Conservation (phyloP, 2,329 filamentous ascomycete genomes). For the Aureobasidium sp. region DNA sequence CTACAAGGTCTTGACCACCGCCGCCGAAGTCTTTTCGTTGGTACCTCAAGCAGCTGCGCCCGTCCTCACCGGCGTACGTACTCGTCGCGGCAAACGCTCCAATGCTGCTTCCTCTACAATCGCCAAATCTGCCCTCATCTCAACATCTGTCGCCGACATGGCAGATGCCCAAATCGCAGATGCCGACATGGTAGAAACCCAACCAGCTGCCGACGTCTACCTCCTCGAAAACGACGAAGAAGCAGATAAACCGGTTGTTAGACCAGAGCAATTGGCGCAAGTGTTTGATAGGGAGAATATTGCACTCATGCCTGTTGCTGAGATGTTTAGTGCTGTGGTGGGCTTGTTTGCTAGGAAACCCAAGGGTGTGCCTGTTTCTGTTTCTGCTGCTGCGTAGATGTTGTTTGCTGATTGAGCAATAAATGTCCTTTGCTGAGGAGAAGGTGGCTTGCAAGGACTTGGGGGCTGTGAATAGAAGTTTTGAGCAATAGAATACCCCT, state of each 20-base stretch:
- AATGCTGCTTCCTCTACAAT: neutral
- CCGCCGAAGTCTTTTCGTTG: constrained; percentile 58
- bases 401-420: neutral
- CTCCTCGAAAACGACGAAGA: constrained; percentile 32
- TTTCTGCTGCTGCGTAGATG: neutral
- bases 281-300: constrained; percentile 66
- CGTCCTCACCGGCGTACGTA: neutral
- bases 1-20: constrained; percentile 69
- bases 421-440: too few species aligned
- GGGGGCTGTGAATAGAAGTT: too few species aligned
- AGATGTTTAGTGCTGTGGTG: constrained; percentile 68
- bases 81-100: constrained; percentile 7
- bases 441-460: too few species aligned
- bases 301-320: constrained; percentile 63
- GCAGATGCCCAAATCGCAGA: constrained; percentile 10
- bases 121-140: neutral
- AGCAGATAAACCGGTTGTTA: constrained; percentile 54
- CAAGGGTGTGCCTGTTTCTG: constrained; percentile 11
- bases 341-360: constrained; percentile 56
- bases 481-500: neutral
- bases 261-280: constrained; percentile 60
- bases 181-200: constrained; percentile 27
- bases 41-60: constrained; percentile 23
- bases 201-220: constrained; percentile 21
- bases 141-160: neutral